Evolutionary conservation across 1,284 basidiomycete genomes (phyloP), one percentile per base, ranked within the genome.

Genomic region (Irpex rosettiformis): DNA sequence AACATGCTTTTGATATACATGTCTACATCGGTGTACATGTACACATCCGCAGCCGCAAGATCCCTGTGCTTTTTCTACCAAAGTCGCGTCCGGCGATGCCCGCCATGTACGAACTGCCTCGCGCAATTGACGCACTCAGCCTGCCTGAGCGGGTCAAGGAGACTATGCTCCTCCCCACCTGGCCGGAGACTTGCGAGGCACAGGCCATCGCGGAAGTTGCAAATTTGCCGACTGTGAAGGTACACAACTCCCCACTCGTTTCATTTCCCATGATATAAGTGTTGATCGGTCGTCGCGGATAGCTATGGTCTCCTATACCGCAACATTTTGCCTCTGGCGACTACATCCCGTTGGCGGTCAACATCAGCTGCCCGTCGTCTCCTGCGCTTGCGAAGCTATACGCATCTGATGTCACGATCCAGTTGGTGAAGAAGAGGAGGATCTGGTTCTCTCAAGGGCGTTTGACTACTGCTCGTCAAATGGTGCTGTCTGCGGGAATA

Each of bases 291-390:
- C 30, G 8, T n/a, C 42, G 7, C 49, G 21, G 37, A 22, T 59
- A 81, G 79, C 64, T 79, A 28, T 74, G 74, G 4, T 58, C 79
- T 52, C 77, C 79, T 4, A 62, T 70, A 21, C 70, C 71, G 10
- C 63, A 67, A 52, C 72, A 67, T 24, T 78, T 74, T 64, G 66
- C 77, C 24, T 75, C 79, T 3, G 78, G 79, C 13, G 73, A 77
- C 58, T 63, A 62, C 13, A 73, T 81, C 53, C 77, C 77, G 4
- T 67, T 80, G 33, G 72, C 69, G 42, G 55, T 80, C 28, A 73
- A 68, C 53, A 68, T 79, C 21, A 66, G 71, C n/a, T 77, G 74
- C 48, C 71, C 68, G 0, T 61, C 68, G 4, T 68, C 75, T 10
- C 77, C 78, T 5, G 73, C 71, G 3, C 65, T 79, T 21, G 69